Percentiles rank a stretch among this genome's conserved stretches.
phyloP scores from a whole-genome alignment of 2,329 filamentous ascomycete genomes.

The Colletotrichum sublineola region DNA sequence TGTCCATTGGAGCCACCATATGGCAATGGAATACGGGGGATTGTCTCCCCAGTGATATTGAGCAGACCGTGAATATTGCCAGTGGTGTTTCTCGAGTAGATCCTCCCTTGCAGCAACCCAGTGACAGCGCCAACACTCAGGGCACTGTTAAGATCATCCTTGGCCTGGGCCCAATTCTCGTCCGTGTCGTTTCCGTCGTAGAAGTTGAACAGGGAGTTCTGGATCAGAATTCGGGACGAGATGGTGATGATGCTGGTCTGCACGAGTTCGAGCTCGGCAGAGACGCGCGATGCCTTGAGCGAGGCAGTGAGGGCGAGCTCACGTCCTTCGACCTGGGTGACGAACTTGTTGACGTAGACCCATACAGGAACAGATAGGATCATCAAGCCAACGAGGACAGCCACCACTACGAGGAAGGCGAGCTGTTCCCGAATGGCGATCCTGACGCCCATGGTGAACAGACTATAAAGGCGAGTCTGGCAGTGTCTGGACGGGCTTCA shows the following conservation, averaged over 20 bases:
- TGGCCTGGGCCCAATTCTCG: constrained; percentile 72
- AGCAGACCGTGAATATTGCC: constrained; percentile 70
- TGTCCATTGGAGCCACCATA: constrained; percentile 70
- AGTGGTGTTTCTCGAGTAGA: constrained; percentile 78
- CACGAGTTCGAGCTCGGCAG: constrained; percentile 83
- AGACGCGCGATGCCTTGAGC: constrained; percentile 86
- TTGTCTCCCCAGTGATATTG: constrained; percentile 69
- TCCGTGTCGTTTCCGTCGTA: constrained; percentile 68
- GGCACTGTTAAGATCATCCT: constrained; percentile 77
- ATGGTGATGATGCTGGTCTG: constrained; percentile 81
- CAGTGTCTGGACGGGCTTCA: constrained; percentile 35
- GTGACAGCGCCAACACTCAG: constrained; percentile 71
- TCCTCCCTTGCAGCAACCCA: constrained; percentile 76
- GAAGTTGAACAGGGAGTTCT: constrained; percentile 64
- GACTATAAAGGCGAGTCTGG: constrained; percentile 40
- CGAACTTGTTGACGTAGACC: constrained; percentile 69
- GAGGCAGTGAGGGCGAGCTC: constrained; percentile 84
- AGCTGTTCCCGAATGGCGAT: constrained; percentile 91
- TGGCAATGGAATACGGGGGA: constrained; percentile 71
- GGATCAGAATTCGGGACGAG: constrained; percentile 74
- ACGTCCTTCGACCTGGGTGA: constrained; percentile 65
- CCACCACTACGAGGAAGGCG: constrained; percentile 80
- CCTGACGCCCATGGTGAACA: constrained; percentile 69
- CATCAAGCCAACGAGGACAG: constrained; percentile 80
- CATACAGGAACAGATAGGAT: constrained; percentile 84